Evolutionary conservation across 2,329 filamentous ascomycete species (phyloP).

Genomic region (Dothistroma septosporum): DNA sequence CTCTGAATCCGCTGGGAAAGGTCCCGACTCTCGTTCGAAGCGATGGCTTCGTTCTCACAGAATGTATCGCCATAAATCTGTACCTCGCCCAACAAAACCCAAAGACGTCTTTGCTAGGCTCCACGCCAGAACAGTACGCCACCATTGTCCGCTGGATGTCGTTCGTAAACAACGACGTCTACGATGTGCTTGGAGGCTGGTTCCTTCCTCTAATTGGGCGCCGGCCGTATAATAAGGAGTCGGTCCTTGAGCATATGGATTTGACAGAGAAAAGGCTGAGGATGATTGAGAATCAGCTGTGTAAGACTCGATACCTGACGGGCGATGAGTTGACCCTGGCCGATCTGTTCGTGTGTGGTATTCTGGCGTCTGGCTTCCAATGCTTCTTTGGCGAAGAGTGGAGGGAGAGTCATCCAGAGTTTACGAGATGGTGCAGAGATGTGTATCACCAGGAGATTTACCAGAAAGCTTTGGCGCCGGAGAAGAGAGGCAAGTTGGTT

Average conservation of each 20-base stretch:
- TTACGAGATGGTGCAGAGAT: slow-evolving; percentile 1
- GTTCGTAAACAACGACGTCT: neutral
- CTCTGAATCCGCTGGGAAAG: neutral
- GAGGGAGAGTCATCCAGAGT: neutral
- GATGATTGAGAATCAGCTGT: neutral
- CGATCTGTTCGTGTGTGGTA: neutral
- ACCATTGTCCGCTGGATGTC: neutral
- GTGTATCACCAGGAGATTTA: slow-evolving; percentile 1
- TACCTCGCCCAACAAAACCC: neutral
- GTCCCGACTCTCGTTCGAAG: neutral
- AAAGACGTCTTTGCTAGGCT: neutral
- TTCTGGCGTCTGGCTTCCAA: neutral
- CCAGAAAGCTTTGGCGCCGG: neutral
- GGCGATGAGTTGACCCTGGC: neutral
- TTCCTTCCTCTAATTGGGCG: neutral
- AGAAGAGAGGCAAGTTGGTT: neutral
- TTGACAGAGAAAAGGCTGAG: neutral
- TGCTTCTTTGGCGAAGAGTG: neutral
- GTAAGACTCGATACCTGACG: neutral
- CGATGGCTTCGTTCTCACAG: neutral
- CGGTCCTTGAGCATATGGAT: neutral
- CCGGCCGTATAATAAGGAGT: neutral
- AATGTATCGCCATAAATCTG: neutral
- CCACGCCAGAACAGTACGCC: neutral
- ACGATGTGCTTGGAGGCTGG: neutral